These are phyloP conservation scores for Cryptococcus sp. DNA, from an alignment of 1,284 basidiomycete genomes.

Conservation along the genomic window DNA sequence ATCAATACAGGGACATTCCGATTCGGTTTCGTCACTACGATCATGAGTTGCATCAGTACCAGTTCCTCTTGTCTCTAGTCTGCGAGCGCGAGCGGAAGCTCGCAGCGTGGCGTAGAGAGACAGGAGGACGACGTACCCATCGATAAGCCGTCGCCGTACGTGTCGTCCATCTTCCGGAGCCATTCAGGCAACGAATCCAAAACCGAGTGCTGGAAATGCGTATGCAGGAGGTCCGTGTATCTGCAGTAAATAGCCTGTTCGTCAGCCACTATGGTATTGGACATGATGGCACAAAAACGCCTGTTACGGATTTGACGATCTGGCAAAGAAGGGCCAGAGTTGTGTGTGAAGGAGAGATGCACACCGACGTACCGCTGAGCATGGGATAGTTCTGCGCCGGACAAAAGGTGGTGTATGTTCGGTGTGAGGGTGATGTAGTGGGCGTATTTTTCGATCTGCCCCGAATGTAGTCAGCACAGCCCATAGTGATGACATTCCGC, in stretches of 20 bases:
- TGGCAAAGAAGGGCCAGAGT: too few species aligned
- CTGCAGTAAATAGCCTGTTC: slow-evolving; percentile 50
- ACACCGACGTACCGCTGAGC: slow-evolving; percentile 62
- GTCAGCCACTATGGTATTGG: too few species aligned
- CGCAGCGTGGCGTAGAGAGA: not conserved
- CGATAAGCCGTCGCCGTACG: slow-evolving; percentile 61
- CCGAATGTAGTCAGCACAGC: not conserved
- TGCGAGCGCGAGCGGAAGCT: not conserved
- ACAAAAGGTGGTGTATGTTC: slow-evolving; percentile 69
- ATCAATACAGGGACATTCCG: slow-evolving; percentile 73
- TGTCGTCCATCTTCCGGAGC: slow-evolving; percentile 73
- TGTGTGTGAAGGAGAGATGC: not conserved
- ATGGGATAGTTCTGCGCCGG: slow-evolving; percentile 75
- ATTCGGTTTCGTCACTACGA: slow-evolving; percentile 72
- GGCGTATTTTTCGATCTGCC: slow-evolving; percentile 81
- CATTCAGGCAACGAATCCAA: slow-evolving; percentile 74
- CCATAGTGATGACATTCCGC: too few species aligned
- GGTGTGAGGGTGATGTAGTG: slow-evolving; percentile 70
- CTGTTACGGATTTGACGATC: too few species aligned
- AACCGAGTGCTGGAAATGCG: slow-evolving; percentile 71
- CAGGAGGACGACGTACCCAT: slow-evolving; percentile 67
- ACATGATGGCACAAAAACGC: too few species aligned
- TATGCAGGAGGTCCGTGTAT: slow-evolving; percentile 70
- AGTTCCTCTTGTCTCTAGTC: too few species aligned
- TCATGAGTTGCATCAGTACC: slow-evolving; percentile 67